These are phyloP conservation scores for Byssothecium circinans DNA, from an alignment of 2,329 filamentous ascomycete genomes.

Conservation along the genomic window DNA sequence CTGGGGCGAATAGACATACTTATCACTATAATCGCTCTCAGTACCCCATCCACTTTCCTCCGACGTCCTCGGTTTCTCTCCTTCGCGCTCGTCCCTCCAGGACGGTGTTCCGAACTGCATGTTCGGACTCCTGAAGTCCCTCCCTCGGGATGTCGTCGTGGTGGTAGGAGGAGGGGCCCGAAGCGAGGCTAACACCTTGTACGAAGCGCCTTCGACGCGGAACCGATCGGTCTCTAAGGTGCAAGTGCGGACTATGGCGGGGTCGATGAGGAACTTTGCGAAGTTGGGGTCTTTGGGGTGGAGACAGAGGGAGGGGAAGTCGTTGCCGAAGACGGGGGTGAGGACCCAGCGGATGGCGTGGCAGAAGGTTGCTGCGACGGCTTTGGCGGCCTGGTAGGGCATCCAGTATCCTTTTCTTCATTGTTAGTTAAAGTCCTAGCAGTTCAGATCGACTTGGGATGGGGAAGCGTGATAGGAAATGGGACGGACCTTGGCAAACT, in stretches of 20 bases:
- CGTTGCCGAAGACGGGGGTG: constrained; percentile 84
- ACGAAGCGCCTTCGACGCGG: constrained; percentile 26
- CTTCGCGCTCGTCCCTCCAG: constrained; percentile 15
- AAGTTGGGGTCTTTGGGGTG: constrained; percentile 64
- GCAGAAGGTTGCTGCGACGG: constrained; percentile 88
- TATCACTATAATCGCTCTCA: constrained; percentile 44
- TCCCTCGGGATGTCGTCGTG: constrained; percentile 4
- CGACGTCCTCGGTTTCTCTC: constrained; percentile 14
- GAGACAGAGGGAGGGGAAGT: constrained; percentile 75
- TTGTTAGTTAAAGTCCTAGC: background rate
- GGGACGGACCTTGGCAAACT: constrained; percentile 72
- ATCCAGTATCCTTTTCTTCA: constrained; percentile 96
- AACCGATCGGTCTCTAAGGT: constrained; percentile 43
- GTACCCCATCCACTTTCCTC: constrained; percentile 48
- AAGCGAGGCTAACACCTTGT: constrained; percentile 6
- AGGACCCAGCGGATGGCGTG: constrained; percentile 79
- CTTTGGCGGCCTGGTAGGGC: constrained; percentile 82
- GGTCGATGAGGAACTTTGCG: constrained; percentile 50
- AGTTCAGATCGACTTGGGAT: background rate
- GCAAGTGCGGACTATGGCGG: constrained; percentile 43
- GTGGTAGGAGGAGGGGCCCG: background rate
- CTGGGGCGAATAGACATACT: constrained; percentile 43
- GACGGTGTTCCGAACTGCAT: constrained; percentile 17
- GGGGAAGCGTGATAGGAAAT: background rate
- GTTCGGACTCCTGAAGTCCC: constrained; percentile 12